Evolutionary conservation across 1,139 yeast genomes (phyloP).

Genomic region (Sugiyamaella paludigena): DNA sequence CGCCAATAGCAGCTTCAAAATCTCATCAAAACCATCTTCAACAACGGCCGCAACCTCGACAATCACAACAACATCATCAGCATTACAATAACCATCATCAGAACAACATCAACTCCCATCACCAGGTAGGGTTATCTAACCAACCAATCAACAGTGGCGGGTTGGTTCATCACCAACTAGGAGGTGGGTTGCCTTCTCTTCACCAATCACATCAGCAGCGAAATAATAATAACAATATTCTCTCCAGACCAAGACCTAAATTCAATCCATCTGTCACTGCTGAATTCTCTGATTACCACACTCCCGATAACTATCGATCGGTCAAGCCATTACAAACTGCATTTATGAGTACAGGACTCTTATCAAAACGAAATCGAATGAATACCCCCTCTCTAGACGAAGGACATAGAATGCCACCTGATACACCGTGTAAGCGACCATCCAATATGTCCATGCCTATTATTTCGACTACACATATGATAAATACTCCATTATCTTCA

Average conservation of each 20-base stretch:
- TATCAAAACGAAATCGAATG: conserved; percentile 62
- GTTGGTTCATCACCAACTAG: conserved; percentile 10
- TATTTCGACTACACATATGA: neutral
- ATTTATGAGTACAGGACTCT: conserved; percentile 69
- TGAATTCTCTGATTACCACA: conserved; percentile 33
- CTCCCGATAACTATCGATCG: conserved; percentile 55
- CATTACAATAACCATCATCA: neutral
- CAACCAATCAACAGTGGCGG: neutral
- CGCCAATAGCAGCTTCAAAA: conserved; percentile 17
- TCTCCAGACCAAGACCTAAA: conserved; percentile 17
- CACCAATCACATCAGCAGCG: conserved; percentile 12
- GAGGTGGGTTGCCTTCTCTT: conserved; percentile 7
- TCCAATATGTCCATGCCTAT: conserved; percentile 17
- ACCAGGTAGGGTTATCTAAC: conserved; percentile 6
- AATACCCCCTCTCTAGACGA: conserved; percentile 18
- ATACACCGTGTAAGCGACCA: conserved; percentile 77
- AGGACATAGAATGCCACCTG: conserved; percentile 48
- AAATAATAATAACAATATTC: conserved; percentile 5
- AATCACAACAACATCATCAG: conserved; percentile 8
- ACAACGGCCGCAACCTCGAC: conserved; percentile 6
- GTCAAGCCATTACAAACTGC: conserved; percentile 87
- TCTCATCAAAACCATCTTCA: conserved; percentile 9
- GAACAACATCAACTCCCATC: conserved; percentile 1
- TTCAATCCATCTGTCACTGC: conserved; percentile 29
- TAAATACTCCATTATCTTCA: neutral